Base-by-base conservation (phyloP, 805 yeast genomes). In the Osmozyma mogii region DNA sequence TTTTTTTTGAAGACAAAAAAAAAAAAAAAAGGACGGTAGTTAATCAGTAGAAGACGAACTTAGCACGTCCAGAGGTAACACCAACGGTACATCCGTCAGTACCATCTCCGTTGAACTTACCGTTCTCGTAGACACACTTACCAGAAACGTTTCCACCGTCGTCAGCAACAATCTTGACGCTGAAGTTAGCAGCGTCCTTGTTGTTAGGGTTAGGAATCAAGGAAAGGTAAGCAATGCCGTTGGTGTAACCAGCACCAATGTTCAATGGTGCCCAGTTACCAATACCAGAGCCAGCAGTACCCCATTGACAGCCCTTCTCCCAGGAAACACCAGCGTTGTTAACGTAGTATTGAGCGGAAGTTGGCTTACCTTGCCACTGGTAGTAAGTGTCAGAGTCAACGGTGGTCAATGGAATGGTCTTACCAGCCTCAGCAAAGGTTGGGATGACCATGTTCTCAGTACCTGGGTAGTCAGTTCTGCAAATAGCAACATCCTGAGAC, bases 391-490 rank as follows among this genome's bases (percentile, higher is more conserved):
- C 79, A 54, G 76, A 73, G 58, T 85, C 71, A 40, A 88, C 96
- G 44, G 81, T 94, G 31, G 95, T 70, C 45, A 87, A 65, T 34
- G 81, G 79, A 50, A 69, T 58, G 22, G 70, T 45, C 22, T 65
- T 48, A 47, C 95, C 95, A 36, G 80, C 82, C 19, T 55, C 57
- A 30, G 88, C 81, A 40, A 74, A 66, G 37, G 97, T 88, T 57
- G 98, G 97, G 39, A 89, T 72, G 44, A 79, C 94, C 97, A 89
- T 92, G 74, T 87, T 87, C 70, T 89, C 98, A 42, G 96, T 80
- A 67, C 98, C 98, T 53, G 98, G 98, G 75, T 89, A 89, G 60
- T 89, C 98, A 39, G 98, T 89, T 70, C 96, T 83, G 73, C 98
- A 92, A 50, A 92, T 64, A 36, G 97, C 89, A 47, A 89, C 87